Evolutionary conservation across 164 flowering plant species (phyloP).

Genomic region (Nymphaea thermarum): DNA sequence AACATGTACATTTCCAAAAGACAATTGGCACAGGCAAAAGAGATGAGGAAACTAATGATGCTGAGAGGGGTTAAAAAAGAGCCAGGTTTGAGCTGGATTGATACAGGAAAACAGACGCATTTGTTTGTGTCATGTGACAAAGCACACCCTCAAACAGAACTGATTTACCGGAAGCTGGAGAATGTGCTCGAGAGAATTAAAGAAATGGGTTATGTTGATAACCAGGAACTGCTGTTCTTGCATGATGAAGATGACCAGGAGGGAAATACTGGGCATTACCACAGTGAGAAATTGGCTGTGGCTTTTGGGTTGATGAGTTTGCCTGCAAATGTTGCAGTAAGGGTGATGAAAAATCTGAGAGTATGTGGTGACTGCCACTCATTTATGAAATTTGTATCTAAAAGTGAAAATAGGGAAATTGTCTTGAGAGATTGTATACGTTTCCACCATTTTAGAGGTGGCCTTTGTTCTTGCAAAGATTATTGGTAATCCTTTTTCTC

Average conservation of each 20-base stretch:
- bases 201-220: conserved; percentile 14
- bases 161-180: conserved; percentile 25
- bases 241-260: conserved; percentile 9
- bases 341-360: conserved; percentile 53
- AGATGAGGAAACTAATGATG: conserved; percentile 39
- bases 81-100: conserved; percentile 58
- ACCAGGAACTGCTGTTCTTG: neutral
- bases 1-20: conserved; percentile 40
- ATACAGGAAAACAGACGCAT: conserved; percentile 29
- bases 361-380: conserved; percentile 39
- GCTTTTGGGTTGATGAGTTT: conserved; percentile 29
- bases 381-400: conserved; percentile 36
- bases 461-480: conserved; percentile 39
- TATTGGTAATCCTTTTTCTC: conserved; percentile 25
- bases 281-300: conserved; percentile 48
- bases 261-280: conserved; percentile 20
- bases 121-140: conserved; percentile 38
- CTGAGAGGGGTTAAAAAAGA: conserved; percentile 43
- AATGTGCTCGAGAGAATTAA: conserved; percentile 25
- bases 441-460: conserved; percentile 38
- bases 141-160: conserved; percentile 20
- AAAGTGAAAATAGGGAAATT: conserved; percentile 28
- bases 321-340: conserved; percentile 31
- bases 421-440: conserved; percentile 36
- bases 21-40: conserved; percentile 14